Evolutionary conservation across 805 yeast genomes (phyloP), one percentile per base, ranked within the genome.

Genomic region (Candida manassasensis): DNA sequence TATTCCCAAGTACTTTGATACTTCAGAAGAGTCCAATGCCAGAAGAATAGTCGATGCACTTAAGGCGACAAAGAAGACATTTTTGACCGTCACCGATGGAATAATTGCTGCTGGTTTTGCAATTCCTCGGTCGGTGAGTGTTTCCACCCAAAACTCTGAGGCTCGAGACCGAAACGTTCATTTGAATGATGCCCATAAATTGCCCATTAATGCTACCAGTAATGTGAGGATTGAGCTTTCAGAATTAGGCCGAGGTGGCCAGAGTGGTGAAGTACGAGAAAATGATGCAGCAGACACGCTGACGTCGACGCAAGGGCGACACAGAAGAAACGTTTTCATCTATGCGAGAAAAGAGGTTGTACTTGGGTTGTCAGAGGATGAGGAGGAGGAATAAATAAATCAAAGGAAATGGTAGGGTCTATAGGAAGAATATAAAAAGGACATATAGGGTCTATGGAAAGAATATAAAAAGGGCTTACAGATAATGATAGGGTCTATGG

Each of bases 61-160:
- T n/a, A 44, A 42, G 9, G 41, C 39, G 6, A 55, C 72, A 0
- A 61, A 66, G n/a, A 55, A 60, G 19, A 57, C 63, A 2, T 49
- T 77, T 27, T 44, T 70, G 24, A 56, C 61, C 39, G 53, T 71
- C 32, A 73, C 82, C 1, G 82, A 77, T 51, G 67, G 64, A 24
- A 60, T 75, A 12, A 74, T 78, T 34, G 73, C 76, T 10, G 72
- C 75, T 32, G 79, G 79, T n/a, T 57, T 78, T 44, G 77, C 79
- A 4, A 69, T 73, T 4, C 77, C 81, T 1, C 51, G 77, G 32
- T 71, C 81, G 0, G 68, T 71, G 21, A 61, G 68, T 46, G 57
- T 35, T 36, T 61, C 61, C 3, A 47, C 55, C 1, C 52, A 44
- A 27, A 45, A 36, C 6, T 40, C 38, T 10, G 24, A 27, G 4